Evolutionary conservation across 441 rosid species (phyloP), one percentile per base, ranked within the genome.

Genomic region (Eutrema salsugineum): DNA sequence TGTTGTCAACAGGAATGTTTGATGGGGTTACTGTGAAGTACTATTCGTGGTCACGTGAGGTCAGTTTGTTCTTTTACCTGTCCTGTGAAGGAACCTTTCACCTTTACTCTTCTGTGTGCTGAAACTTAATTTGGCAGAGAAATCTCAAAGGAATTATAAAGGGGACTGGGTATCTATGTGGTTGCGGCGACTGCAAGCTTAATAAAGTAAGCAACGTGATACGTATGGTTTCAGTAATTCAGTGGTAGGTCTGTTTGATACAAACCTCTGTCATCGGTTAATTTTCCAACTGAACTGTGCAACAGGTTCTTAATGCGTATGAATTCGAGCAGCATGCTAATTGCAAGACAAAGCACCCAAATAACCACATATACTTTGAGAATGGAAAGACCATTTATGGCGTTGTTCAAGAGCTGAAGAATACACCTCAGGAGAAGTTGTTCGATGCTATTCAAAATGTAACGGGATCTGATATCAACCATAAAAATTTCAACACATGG

Each of bases 311-410:
- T 40, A 89, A 85, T 79, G 94, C 91, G 4, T 89, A 85, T 43
- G 94, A 87, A 77, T 89, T 89, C 71, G 94, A 89, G 84, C 85
- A 80, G 72, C 94, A 89, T 82, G 94, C 94, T 71, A 79, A 81
- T 75, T 89, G 90, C 86, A 89, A 89, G 72, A 89, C 94, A 66
- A 89, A 87, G 74, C 94, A 89, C 72, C 94, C 94, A 24, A 89
- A 89, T 77, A 85, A 85, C 81, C 94, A 85, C 78, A 89, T 89
- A 55, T 87, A 80, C 82, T 89, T 89, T 57, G 90, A 85, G 77
- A 89, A 83, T 78, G 91, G 94, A 36, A 89, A 87, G 86, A 87
- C 91, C 40, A 79, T 89, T 51, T 89, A 85, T 72, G 88, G 83
- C 8, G 86, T 85, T 68, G 91, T 87, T 63, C 91, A 85, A 81